Conservation (phyloP, 352 stramenopile species). For the Salisapilia sapeloensis region DNA sequence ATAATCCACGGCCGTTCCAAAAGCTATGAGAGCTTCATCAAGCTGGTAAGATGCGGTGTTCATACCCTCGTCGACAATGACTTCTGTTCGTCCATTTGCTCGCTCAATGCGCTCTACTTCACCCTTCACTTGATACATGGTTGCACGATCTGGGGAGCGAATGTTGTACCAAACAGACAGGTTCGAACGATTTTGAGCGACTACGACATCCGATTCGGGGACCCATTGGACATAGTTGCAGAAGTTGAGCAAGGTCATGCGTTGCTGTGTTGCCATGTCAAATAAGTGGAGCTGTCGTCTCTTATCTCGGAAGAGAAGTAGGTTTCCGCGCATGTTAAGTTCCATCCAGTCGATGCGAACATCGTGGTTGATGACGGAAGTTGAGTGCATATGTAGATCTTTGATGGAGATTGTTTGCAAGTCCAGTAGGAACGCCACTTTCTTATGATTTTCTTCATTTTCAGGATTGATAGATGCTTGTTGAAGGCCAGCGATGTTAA, state of each 20-base stretch:
- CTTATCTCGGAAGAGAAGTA: slow-evolving; percentile 90
- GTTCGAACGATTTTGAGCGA: slow-evolving; percentile 85
- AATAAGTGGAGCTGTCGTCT: slow-evolving; percentile 83
- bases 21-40: slow-evolving; percentile 88
- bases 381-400: slow-evolving; percentile 55
- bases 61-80: slow-evolving; percentile 91
- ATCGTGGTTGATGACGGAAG: slow-evolving; percentile 85
- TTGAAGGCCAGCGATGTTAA: slow-evolving; percentile 11
- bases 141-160: slow-evolving; percentile 84
- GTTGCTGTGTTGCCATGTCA: slow-evolving; percentile 75
- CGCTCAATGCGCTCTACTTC: slow-evolving; percentile 92
- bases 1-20: slow-evolving; percentile 89
- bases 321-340: slow-evolving; percentile 80
- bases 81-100: slow-evolving; percentile 83
- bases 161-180: slow-evolving; percentile 96
- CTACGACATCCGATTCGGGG: slow-evolving; percentile 89
- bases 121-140: slow-evolving; percentile 89
- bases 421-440: slow-evolving; percentile 89
- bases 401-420: slow-evolving; percentile 85
- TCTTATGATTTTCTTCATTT: slow-evolving; percentile 80
- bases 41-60: slow-evolving; percentile 87
- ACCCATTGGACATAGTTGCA: slow-evolving; percentile 96
- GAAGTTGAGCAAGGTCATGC: slow-evolving; percentile 84
- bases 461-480: slow-evolving; percentile 7
- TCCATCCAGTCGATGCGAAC: slow-evolving; percentile 89